Evolutionary conservation across 768 basidiomycete genomes (phyloP), one percentile per base, ranked within the genome.

Genomic region (Suillus alpinus): DNA sequence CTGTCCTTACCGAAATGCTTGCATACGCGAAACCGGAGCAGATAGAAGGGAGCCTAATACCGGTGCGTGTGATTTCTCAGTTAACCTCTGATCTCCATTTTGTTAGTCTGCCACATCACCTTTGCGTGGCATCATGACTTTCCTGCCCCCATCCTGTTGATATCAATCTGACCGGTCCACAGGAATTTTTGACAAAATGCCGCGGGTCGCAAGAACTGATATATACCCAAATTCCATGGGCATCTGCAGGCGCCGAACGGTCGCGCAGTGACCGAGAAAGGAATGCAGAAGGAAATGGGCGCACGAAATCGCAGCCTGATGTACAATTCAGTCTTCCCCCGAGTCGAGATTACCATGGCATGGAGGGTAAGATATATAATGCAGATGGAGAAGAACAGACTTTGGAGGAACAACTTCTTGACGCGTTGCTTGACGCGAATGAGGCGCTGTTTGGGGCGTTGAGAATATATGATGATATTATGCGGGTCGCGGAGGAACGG

Each of bases 141-240:
- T 6, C 49, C 23, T 57, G 3, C 3, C 7, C 14, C 7, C 9
- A 39, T 3, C 3, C 16, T 55, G 6, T 39, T 10, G 14, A 16
- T 29, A 37, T 10, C 16, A 26, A 39, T 55, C 53, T 55, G 16
- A 55, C 10, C 10, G 31, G 32, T n/a, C 39, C 20, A 1, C 69
- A 96, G 93, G 94, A 95, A 75, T 95, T 94, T 68, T 84, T 91
- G 66, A 67, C 73, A 16, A 91, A 92, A 68, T 94, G 93, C 70
- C 81, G 85, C 34, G 80, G 83, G 3, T 94, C 92, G 2, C 92
- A 94, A 72, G 94, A 94, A 62, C 81, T 95, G 12, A 85, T 96
- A 31, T 88, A 80, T 64, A 86, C 89, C 12, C 94, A 95, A 73
- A 94, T 97, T 66, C 86, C 90, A 7, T 96, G 95, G 94, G 95